A percentile compares a stretch with the other conserved stretches of the same genome.
phyloP scores from a whole-genome alignment of 192 early-diverging fungal species.

The Coemansia sp. region DNA sequence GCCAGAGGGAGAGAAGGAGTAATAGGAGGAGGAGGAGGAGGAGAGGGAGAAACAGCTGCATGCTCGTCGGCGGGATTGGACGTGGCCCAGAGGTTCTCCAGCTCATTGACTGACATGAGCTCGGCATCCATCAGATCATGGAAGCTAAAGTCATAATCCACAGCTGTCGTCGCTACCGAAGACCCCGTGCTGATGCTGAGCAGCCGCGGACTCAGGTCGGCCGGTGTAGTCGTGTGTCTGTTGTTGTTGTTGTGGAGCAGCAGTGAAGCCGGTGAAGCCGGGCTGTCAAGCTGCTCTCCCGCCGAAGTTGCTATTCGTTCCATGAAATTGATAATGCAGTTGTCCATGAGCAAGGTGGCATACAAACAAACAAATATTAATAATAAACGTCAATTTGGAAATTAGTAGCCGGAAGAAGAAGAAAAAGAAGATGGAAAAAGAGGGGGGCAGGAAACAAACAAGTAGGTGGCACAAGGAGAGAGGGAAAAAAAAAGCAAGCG shows the following conservation, averaged over 20 bases:
- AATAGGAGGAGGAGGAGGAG: too few species aligned
- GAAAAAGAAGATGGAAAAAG: background rate
- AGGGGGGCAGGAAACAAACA: background rate
- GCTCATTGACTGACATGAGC: conserved; percentile 65
- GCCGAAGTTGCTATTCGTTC: conserved; percentile 26
- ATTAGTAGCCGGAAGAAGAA: background rate
- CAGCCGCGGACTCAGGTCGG: background rate
- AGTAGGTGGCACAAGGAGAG: too few species aligned
- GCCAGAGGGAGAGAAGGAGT: conserved; percentile 9
- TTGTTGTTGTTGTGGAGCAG: too few species aligned
- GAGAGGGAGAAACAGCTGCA: background rate
- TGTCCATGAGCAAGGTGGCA: conserved; percentile 34
- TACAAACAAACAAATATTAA: conserved; percentile 4
- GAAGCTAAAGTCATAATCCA: conserved; percentile 52
- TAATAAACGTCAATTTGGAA: background rate
- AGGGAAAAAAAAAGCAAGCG: too few species aligned
- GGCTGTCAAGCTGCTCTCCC: background rate
- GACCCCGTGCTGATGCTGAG: background rate
- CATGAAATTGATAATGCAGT: conserved; percentile 20
- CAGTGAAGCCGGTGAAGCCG: background rate
- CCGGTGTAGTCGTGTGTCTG: background rate
- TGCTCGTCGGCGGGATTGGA: conserved; percentile 23
- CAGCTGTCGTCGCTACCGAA: background rate
- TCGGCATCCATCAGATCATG: conserved; percentile 67
- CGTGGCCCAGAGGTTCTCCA: conserved; percentile 60